These are phyloP conservation scores for Byssoonygena ceratinophila DNA, from an alignment of 2,329 filamentous ascomycete genomes.

Conservation along the genomic window DNA sequence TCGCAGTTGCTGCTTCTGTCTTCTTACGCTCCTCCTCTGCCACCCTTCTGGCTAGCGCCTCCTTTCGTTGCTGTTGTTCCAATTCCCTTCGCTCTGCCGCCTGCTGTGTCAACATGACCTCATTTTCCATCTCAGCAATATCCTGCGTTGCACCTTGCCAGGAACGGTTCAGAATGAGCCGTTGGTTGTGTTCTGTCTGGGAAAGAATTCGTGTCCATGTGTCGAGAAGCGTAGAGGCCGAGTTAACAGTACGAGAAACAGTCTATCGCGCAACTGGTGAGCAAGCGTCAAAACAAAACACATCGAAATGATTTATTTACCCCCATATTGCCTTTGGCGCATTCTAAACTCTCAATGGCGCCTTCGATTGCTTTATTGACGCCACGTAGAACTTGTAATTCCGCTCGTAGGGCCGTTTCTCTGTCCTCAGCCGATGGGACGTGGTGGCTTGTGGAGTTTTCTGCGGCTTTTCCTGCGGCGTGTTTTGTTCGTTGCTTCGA, in stretches of 20 bases:
- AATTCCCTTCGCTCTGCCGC: constrained; percentile 64
- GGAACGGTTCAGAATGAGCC: constrained; percentile 72
- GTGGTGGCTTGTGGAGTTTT: constrained; percentile 41
- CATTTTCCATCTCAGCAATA: constrained; percentile 72
- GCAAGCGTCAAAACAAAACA: neutral
- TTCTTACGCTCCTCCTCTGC: constrained; percentile 40
- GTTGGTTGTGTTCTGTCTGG: constrained; percentile 95
- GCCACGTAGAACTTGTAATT: constrained; percentile 70
- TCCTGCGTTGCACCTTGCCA: constrained; percentile 89
- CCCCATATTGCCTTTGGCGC: constrained; percentile 42
- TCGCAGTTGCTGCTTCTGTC: constrained; percentile 24
- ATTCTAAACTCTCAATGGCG: constrained; percentile 37
- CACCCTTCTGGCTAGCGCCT: constrained; percentile 50
- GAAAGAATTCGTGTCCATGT: constrained; percentile 94
- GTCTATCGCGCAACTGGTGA: constrained; percentile 43
- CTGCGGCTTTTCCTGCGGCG: constrained; percentile 28
- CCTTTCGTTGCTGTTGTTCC: constrained; percentile 68
- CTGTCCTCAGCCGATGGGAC: constrained; percentile 47
- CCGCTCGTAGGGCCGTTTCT: constrained; percentile 62
- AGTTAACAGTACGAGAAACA: constrained; percentile 72
- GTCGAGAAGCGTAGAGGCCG: constrained; percentile 79
- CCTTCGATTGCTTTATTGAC: constrained; percentile 79
- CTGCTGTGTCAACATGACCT: constrained; percentile 61
- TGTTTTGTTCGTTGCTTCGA: constrained; percentile 5
- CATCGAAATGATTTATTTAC: constrained; percentile 22